Evolutionary conservation across 192 early-diverging fungal genomes (phyloP), one percentile per base, ranked within the genome.

Genomic region (Backusella parvicylindrica): DNA sequence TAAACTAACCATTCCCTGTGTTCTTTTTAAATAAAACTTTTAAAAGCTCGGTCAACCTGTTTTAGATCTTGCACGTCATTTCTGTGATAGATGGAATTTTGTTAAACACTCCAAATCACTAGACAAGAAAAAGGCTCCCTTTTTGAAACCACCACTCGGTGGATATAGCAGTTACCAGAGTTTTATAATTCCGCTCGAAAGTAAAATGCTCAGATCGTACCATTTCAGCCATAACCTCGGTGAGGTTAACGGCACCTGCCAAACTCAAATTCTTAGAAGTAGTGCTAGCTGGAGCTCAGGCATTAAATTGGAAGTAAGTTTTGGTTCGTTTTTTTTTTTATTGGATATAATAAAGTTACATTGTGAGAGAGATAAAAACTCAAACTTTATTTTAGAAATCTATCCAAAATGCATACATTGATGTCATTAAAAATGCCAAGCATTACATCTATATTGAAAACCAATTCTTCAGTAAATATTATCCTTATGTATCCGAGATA

Each of bases 361-460:
- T n/a, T n/a, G n/a, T n/a, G n/a, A n/a, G n/a, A n/a, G n/a, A n/a
- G n/a, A n/a, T n/a, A n/a, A n/a, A n/a, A 21, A 47, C 18, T 47
- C n/a, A n/a, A 47, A 47, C 43, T 47, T 6, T 47, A 47, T 50
- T 41, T 26, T 72, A 83, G 82, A 81, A 82, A 78, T 92, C 91
- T 36, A 96, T 96, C 78, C 88, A 91, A 72, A 91, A 85, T 26
- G 94, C 94, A 15, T 96, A 96, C 75, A 81, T 88, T 63, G 83
- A 89, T 67, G 82, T 86, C 68, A 96, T 96, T 76, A 79, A 79
- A 37, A 82, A 86, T n/a, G 86, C 95, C 21, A 83, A 92, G 77
- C 92, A 95, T 77, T 95, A 92, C 82, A 81, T 96, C 21, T 96
- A 96, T 78, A 96, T 96, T 71, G 95, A 96, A 77, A 95, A 96